Evolutionary conservation across 2,329 filamentous ascomycete species (phyloP).

Genomic region (Sarocladium strictum): DNA sequence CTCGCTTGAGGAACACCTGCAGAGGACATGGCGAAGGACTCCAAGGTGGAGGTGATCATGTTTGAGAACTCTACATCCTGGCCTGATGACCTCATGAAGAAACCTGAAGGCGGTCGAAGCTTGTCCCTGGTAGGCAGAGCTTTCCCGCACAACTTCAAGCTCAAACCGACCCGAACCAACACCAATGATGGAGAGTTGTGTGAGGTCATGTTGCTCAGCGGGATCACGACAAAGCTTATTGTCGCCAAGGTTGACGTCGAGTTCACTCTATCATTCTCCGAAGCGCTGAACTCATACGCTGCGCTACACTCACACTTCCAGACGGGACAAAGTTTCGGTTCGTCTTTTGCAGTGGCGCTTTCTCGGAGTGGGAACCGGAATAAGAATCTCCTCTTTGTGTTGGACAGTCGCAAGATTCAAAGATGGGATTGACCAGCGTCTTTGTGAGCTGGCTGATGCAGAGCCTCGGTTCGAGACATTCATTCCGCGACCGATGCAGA

Average conservation of each 20-base stretch:
- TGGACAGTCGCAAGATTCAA: constrained; percentile 31
- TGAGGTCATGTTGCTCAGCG: constrained; percentile 39
- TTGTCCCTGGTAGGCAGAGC: constrained; percentile 54
- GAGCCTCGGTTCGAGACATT: constrained; percentile 29
- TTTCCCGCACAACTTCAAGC: not conserved
- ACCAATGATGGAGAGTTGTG: constrained; percentile 28
- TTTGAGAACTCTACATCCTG: constrained; percentile 49
- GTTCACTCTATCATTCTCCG: constrained; percentile 55
- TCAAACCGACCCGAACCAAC: not conserved
- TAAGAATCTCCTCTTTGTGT: constrained; percentile 30
- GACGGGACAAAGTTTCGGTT: constrained; percentile 32
- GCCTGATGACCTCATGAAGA: constrained; percentile 28
- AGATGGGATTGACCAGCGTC: constrained; percentile 32
- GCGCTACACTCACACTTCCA: constrained; percentile 22
- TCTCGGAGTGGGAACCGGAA: constrained; percentile 26
- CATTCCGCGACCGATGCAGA: constrained; percentile 28
- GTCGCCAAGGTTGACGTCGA: constrained; percentile 50
- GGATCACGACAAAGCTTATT: constrained; percentile 37
- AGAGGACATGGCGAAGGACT: constrained; percentile 32
- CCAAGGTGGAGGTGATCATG: constrained; percentile 45
- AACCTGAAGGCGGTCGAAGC: constrained; percentile 48
- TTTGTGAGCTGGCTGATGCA: constrained; percentile 30
- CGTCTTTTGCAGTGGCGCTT: constrained; percentile 35
- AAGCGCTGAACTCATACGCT: constrained; percentile 39
- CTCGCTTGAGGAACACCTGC: constrained; percentile 42